Conservation (phyloP, 176 grass and related monocot species). For the Juncus effusus region DNA sequence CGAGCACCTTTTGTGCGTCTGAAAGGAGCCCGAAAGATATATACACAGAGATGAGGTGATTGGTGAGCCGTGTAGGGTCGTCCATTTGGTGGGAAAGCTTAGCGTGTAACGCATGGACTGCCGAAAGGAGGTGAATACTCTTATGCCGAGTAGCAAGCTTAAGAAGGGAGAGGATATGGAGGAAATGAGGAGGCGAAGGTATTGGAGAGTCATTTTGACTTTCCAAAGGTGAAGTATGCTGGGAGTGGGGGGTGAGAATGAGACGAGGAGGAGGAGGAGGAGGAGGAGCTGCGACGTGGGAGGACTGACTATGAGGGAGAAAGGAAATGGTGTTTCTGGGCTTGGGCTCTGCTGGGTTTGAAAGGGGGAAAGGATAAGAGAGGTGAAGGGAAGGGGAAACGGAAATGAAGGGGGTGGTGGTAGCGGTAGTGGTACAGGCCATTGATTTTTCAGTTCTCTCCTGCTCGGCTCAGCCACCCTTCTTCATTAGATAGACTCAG, state of each 20-base stretch:
- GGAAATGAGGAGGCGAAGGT: neutral
- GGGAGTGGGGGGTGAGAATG: neutral
- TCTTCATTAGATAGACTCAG: too few relatives aligned
- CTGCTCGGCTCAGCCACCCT: neutral
- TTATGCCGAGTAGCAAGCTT: constrained; percentile 21
- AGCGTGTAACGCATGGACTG: constrained; percentile 22
- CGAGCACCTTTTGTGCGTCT: constrained; percentile 35
- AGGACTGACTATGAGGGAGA: neutral
- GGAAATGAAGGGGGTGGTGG: neutral
- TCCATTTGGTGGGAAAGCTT: neutral
- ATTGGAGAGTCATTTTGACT: neutral
- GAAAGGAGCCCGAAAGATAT: constrained; percentile 29
- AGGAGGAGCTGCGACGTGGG: neutral
- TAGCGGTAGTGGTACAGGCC: neutral
- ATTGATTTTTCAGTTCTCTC: constrained; percentile 1
- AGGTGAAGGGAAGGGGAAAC: neutral
- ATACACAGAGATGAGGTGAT: constrained; percentile 32
- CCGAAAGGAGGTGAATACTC: constrained; percentile 17
- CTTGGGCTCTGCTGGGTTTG: neutral
- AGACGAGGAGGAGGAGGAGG: constrained; percentile 1
- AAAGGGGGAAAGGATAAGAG: neutral
- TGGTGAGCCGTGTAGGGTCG: neutral
- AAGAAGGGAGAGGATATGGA: constrained; percentile 15
- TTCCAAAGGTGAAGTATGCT: neutral
- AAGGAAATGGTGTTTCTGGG: neutral